Evolutionary conservation across 2,329 filamentous ascomycete genomes (phyloP).

Genomic region (Dactylellina drechsleri): DNA sequence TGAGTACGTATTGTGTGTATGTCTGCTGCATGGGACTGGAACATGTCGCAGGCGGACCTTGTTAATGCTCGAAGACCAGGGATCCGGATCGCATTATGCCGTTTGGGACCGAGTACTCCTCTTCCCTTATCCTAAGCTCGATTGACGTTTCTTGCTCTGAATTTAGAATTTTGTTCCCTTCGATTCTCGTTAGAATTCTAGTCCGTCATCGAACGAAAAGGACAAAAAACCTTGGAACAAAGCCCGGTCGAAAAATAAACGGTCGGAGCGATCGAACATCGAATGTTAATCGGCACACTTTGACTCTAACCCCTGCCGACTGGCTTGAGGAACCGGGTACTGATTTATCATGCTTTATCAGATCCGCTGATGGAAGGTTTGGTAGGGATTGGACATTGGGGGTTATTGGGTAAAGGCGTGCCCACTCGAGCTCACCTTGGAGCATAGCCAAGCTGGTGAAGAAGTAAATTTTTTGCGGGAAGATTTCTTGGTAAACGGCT

Average conservation of each 20-base stretch:
- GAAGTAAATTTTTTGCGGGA: background rate
- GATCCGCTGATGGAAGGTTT: constrained; percentile 49
- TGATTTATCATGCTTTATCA: constrained; percentile 53
- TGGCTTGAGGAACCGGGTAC: background rate
- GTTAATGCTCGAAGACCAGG: background rate
- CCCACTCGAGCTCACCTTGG: constrained; percentile 13
- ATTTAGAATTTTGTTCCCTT: background rate
- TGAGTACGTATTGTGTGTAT: background rate
- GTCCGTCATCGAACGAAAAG: background rate
- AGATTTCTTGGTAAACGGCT: background rate
- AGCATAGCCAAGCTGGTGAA: constrained; percentile 7
- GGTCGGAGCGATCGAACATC: constrained; percentile 21
- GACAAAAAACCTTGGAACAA: background rate
- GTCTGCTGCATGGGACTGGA: constrained; percentile 8
- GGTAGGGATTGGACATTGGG: constrained; percentile 17
- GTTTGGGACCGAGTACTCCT: background rate
- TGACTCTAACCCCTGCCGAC: background rate
- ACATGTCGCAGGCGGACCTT: constrained; percentile 17
- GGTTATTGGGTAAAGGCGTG: constrained; percentile 16
- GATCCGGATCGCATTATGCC: background rate
- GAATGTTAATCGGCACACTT: constrained; percentile 35
- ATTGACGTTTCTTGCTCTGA: too few species aligned
- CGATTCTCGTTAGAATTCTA: background rate
- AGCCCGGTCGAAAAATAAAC: constrained; percentile 3
- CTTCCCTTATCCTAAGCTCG: background rate